Conservation (phyloP, 2,329 filamentous ascomycete species). For the Arthroderma sp. region DNA sequence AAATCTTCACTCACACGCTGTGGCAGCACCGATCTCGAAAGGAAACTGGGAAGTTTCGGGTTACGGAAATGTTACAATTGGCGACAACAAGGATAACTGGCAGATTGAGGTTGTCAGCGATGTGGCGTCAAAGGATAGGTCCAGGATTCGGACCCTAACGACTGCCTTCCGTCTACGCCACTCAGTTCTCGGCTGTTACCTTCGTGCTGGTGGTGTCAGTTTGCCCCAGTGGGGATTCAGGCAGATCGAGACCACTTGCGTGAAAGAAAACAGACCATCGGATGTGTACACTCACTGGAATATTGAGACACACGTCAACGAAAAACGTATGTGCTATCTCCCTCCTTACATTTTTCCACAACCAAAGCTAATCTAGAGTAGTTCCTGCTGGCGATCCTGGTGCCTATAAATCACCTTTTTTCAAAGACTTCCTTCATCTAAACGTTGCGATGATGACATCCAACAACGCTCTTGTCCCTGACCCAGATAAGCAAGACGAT, state of each 20-base stretch:
- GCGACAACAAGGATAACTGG: slow-evolving; percentile 98
- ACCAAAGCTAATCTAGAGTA: slow-evolving; percentile 23
- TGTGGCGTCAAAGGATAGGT: slow-evolving; percentile 72
- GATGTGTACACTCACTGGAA: slow-evolving; percentile 99
- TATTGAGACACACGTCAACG: slow-evolving; percentile 87
- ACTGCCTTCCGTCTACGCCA: slow-evolving; percentile 86
- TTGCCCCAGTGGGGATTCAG: slow-evolving; percentile 99
- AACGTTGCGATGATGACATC: slow-evolving; percentile 99
- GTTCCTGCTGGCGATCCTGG: slow-evolving; percentile 80
- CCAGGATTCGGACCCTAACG: slow-evolving; percentile 76
- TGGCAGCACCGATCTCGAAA: slow-evolving; percentile 81
- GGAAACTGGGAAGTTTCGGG: slow-evolving; percentile 82
- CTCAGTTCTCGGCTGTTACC: slow-evolving; percentile 71
- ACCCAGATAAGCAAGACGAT: slow-evolving; percentile 98
- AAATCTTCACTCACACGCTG: slow-evolving; percentile 89
- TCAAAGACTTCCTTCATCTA: slow-evolving; percentile 93
- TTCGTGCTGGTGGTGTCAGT: slow-evolving; percentile 89
- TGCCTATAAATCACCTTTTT: slow-evolving; percentile 90
- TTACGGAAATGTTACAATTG: slow-evolving; percentile 90
- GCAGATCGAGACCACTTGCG: slow-evolving; percentile 94
- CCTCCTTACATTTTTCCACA: neutral
- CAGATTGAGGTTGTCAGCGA: slow-evolving; percentile 82
- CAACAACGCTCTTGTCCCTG: slow-evolving; percentile 93
- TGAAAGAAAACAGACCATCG: slow-evolving; percentile 79
- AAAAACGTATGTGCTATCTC: slow-evolving; percentile 56